Conservation (phyloP, 352 stramenopile genomes). For the Phytophthora macrochlamydospora region DNA sequence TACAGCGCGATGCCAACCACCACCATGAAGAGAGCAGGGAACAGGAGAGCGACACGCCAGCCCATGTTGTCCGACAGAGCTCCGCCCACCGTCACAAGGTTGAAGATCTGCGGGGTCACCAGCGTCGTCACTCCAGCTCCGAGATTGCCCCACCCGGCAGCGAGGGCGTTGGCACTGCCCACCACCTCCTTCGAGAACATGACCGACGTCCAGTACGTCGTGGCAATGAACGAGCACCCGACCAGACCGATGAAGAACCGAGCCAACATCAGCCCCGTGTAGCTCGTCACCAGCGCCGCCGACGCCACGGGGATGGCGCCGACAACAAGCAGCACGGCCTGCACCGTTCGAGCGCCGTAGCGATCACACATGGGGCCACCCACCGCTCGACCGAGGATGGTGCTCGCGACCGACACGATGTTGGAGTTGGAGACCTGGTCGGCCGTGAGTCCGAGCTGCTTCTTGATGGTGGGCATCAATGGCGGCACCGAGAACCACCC, state of each 20-base stretch:
- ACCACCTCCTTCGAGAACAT: conserved; percentile 95
- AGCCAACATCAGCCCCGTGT: conserved; percentile 74
- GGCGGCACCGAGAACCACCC: conserved; percentile 95
- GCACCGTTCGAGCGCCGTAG: conserved; percentile 88
- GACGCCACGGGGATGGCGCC: conserved; percentile 87
- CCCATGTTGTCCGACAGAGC: conserved; percentile 71
- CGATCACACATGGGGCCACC: conserved; percentile 93
- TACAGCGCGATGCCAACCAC: conserved; percentile 66
- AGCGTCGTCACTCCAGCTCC: conserved; percentile 89
- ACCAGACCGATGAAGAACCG: conserved; percentile 95
- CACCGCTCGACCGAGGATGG: conserved; percentile 90
- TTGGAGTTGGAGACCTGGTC: conserved; percentile 92
- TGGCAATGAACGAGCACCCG: conserved; percentile 93
- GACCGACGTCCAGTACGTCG: conserved; percentile 92
- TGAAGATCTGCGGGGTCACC: conserved; percentile 90
- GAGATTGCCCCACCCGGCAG: conserved; percentile 94
- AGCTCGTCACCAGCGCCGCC: conserved; percentile 82
- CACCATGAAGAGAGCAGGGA: conserved; percentile 88
- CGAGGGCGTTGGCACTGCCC: conserved; percentile 92
- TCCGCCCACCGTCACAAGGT: conserved; percentile 72
- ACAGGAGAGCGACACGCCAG: conserved; percentile 90
- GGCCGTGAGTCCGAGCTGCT: conserved; percentile 80
- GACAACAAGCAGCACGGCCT: conserved; percentile 75
- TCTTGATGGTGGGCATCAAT: conserved; percentile 91
- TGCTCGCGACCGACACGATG: conserved; percentile 89